Conservation (phyloP, 2,329 filamentous ascomycete genomes). For the Penicillium paneum region DNA sequence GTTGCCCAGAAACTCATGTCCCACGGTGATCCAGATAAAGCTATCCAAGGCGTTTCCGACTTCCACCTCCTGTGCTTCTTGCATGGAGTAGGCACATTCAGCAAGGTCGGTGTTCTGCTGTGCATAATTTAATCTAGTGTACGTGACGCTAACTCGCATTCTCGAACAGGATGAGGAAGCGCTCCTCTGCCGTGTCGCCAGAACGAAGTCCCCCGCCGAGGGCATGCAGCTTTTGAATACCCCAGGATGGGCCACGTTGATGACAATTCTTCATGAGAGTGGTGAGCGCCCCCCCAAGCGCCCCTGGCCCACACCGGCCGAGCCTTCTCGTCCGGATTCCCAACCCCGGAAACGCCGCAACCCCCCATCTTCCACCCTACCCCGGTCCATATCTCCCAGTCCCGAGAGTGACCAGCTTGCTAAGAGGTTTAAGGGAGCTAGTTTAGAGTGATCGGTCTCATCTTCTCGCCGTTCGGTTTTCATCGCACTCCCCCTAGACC, state of each 20-base stretch:
- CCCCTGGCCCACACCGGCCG: slow-evolving; percentile 43
- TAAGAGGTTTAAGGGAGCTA: slow-evolving; percentile 65
- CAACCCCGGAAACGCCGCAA: slow-evolving; percentile 32
- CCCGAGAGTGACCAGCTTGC: slow-evolving; percentile 58
- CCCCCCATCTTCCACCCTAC: slow-evolving; percentile 21
- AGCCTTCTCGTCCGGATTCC: slow-evolving; percentile 33
- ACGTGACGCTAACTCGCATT: slow-evolving; percentile 13
- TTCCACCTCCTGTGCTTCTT: slow-evolving; percentile 93
- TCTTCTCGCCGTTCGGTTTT: slow-evolving; percentile 9
- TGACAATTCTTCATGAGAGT: slow-evolving; percentile 91
- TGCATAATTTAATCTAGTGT: background rate
- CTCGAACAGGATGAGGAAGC: slow-evolving; percentile 74
- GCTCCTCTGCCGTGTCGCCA: slow-evolving; percentile 80
- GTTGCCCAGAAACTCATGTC: slow-evolving; percentile 68
- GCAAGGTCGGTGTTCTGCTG: slow-evolving; percentile 63
- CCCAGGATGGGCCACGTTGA: slow-evolving; percentile 88
- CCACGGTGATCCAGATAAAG: slow-evolving; percentile 59
- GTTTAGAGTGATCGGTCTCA: slow-evolving; percentile 43
- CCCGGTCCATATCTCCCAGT: slow-evolving; percentile 40
- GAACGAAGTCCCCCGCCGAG: slow-evolving; percentile 74
- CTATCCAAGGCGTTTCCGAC: slow-evolving; percentile 73
- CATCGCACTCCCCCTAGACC: slow-evolving; percentile 2
- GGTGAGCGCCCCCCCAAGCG: slow-evolving; percentile 92
- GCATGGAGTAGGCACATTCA: slow-evolving; percentile 73
- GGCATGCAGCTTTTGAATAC: slow-evolving; percentile 80